These are phyloP conservation scores for Alloteropsis semialata DNA, from an alignment of 176 grass and related monocot genomes.

Conservation along the genomic window DNA sequence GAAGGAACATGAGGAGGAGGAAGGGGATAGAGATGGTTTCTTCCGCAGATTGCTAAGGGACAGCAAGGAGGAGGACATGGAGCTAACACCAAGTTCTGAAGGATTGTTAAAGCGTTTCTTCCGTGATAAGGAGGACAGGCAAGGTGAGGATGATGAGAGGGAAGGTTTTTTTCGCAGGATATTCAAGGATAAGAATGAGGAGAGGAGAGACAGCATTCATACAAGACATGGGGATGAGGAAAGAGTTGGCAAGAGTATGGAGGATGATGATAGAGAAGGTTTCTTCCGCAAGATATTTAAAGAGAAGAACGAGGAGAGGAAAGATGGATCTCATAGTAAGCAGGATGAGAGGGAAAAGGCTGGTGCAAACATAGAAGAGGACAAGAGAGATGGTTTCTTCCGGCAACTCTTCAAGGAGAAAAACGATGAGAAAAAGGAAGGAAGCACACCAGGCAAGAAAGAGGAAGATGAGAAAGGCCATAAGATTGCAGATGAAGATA, in stretches of 20 bases:
- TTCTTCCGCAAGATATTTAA: constrained; percentile 86
- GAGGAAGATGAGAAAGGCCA: constrained; percentile 45
- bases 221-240: constrained; percentile 51
- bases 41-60: constrained; percentile 55
- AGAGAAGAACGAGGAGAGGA: constrained; percentile 72
- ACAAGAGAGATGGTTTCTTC: constrained; percentile 67
- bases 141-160: constrained; percentile 76
- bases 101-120: constrained; percentile 69
- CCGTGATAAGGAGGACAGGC: constrained; percentile 62
- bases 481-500: constrained; percentile 59
- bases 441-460: constrained; percentile 33
- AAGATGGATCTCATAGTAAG: constrained; percentile 32
- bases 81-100: constrained; percentile 59
- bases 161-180: constrained; percentile 85
- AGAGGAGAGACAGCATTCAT: constrained; percentile 54
- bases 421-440: constrained; percentile 84
- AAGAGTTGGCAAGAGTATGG: constrained; percentile 53
- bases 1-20: constrained; percentile 57
- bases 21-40: constrained; percentile 67
- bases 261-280: constrained; percentile 76
- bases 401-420: constrained; percentile 84
- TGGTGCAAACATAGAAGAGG: constrained; percentile 41
- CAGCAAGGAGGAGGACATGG: constrained; percentile 71
- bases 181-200: constrained; percentile 95
- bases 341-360: constrained; percentile 44